Conservation (phyloP, 148 eudicot species). For the Amaranthus cruentus region DNA sequence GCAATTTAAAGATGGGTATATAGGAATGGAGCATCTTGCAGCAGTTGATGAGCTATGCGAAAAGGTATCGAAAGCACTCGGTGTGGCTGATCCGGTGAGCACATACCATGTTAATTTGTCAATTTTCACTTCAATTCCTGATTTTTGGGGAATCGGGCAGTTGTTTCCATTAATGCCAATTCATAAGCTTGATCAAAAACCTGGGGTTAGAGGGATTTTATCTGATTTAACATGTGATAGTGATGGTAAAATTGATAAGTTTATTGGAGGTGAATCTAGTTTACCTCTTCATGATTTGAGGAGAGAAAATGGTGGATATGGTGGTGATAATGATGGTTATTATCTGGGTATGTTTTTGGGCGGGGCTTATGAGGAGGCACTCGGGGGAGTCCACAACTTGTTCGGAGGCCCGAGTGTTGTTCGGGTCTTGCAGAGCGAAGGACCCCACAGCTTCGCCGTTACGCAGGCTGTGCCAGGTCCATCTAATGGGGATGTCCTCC, state of each 20-base stretch:
- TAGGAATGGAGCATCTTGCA: constrained; percentile 75
- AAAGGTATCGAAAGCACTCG: constrained; percentile 49
- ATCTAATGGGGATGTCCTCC: constrained; percentile 66
- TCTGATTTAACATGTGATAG: constrained; percentile 96
- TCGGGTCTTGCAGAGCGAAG: constrained; percentile 75
- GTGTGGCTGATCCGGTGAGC: constrained; percentile 44
- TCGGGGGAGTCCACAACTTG: constrained; percentile 87
- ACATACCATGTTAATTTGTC: constrained; percentile 84
- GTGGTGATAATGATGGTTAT: constrained; percentile 34
- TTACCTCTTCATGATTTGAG: constrained; percentile 74
- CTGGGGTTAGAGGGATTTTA: constrained; percentile 48
- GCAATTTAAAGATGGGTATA: constrained; percentile 69
- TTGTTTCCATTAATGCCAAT: constrained; percentile 76
- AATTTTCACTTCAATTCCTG: constrained; percentile 86
- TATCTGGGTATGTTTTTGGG: constrained; percentile 95
- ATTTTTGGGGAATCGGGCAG: constrained; percentile 92
- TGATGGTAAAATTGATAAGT: constrained; percentile 83
- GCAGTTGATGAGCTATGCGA: constrained; percentile 74
- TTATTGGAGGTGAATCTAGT: constrained; percentile 77
- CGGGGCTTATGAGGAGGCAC: constrained; percentile 97
- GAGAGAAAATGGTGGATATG: constrained; percentile 26
- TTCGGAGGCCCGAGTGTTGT: constrained; percentile 92
- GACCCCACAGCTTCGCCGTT: constrained; percentile 82
- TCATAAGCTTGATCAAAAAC: constrained; percentile 68
- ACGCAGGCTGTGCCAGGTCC: constrained; percentile 75